Percentiles rank a stretch among this genome's conserved stretches.
phyloP scores from a whole-genome alignment of 2,329 filamentous ascomycete genomes.

The Sarocladiaceae sp. region DNA sequence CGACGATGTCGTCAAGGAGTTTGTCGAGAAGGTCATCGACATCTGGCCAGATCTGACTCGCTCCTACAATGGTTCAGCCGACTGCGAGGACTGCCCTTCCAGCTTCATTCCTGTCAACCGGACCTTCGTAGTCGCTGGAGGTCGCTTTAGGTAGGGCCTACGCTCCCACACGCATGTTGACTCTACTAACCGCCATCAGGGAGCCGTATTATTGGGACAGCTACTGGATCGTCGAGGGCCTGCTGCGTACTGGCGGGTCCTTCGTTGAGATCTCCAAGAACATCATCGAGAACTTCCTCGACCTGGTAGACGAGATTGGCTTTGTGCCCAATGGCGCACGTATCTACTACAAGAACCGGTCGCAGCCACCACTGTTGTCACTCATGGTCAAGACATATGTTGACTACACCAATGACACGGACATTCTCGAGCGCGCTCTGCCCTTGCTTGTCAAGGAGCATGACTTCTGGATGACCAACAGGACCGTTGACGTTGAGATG shows the following conservation, averaged over 20 bases:
- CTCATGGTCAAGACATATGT: conserved; percentile 64
- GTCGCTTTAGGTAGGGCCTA: no score
- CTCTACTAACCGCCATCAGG: no score
- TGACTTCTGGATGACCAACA: conserved; percentile 58
- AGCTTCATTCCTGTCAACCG: conserved; percentile 64
- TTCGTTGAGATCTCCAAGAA: conserved; percentile 61
- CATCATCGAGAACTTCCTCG: conserved; percentile 67
- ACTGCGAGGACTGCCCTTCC: conserved; percentile 56
- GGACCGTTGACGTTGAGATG: conserved; percentile 48
- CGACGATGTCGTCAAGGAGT: conserved; percentile 56
- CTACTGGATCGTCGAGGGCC: conserved; percentile 64
- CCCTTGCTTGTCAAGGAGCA: conserved; percentile 62
- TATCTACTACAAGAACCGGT: conserved; percentile 64
- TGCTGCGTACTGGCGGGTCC: conserved; percentile 59
- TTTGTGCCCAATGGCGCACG: conserved; percentile 67
- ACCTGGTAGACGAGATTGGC: conserved; percentile 59
- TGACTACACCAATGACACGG: conserved; percentile 60
- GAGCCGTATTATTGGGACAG: conserved; percentile 71
- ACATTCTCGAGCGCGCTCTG: conserved; percentile 54
- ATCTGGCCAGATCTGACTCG: conserved; percentile 68
- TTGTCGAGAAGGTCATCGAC: conserved; percentile 59
- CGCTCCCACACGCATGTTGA: no score
- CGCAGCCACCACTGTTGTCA: conserved; percentile 61
- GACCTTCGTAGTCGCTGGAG: conserved; percentile 66
- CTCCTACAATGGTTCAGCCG: conserved; percentile 46